Evolutionary conservation across 2,329 filamentous ascomycete species (phyloP).

Genomic region (Clarireedia monteithiana): DNA sequence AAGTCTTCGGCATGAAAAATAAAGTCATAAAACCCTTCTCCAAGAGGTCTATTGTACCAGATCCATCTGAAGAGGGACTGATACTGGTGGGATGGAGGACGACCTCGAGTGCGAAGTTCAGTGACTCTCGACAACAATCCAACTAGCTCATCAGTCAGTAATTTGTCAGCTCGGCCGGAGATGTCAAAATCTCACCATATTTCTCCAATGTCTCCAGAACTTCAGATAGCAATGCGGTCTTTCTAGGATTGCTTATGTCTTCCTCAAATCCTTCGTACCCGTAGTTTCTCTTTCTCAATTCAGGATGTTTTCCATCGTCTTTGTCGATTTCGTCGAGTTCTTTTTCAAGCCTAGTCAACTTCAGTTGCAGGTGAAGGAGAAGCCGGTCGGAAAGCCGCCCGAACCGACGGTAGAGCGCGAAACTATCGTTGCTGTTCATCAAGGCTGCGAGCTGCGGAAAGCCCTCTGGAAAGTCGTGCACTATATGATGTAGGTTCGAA

Average conservation of each 20-base stretch:
- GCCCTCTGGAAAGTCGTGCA: conserved; percentile 11
- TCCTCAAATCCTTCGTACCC: conserved; percentile 1
- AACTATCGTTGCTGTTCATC: conserved; percentile 12
- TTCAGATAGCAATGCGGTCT: conserved; percentile 7
- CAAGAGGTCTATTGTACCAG: conserved; percentile 2
- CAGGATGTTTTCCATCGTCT: conserved; percentile 1
- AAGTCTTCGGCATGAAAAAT: conserved; percentile 10
- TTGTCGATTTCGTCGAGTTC: conserved; percentile 11
- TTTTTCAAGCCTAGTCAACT: conserved; percentile 7
- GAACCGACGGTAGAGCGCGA: conserved; percentile 12
- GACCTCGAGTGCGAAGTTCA: not conserved
- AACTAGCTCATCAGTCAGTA: conserved; percentile 1
- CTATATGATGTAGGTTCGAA: not conserved
- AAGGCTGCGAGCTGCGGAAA: conserved; percentile 13
- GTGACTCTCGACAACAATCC: conserved; percentile 1
- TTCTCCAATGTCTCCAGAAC: not conserved
- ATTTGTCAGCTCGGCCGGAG: not conserved
- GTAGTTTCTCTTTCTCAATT: not conserved
- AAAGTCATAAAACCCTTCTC: conserved; percentile 3
- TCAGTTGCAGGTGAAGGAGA: no score
- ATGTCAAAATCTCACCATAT: no score
- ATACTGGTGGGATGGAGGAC: not conserved
- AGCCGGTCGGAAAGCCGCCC: conserved; percentile 4
- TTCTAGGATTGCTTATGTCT: not conserved
- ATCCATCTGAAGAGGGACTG: conserved; percentile 9